Base-by-base conservation (phyloP, 306 rosid genomes). In the Hippophae rhamnoides region DNA sequence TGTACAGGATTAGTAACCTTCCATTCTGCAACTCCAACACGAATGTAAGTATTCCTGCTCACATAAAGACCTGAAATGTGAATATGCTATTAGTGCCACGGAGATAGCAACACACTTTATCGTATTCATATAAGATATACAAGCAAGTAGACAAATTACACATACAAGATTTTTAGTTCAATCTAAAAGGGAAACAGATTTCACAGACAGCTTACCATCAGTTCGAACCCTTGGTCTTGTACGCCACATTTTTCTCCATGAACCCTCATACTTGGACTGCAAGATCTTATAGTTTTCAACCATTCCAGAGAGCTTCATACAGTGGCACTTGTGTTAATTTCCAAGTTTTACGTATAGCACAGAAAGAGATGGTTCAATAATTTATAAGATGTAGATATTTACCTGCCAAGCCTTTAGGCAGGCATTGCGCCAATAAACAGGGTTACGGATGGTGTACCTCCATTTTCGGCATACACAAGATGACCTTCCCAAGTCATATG, bases 391-490 rank as follows among this genome's bases (percentile, higher is more conserved):
- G 63, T 13, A 64, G 47, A 70, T 57, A 49, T 61, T 71, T 86
- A 92, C 98, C 98, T 87, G 98, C 98, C 98, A 92, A 70, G 88
- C 98, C 86, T 87, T 92, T 66, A 92, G 76, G 81, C 96, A 92
- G 43, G 96, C 89, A 68, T 52, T 76, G 74, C 96, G 93, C 98
- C 96, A 92, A 73, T 85, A 85, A 47, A 76, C 84, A 79, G 98
- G 96, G 64, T 87, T 92, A 44, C 93, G 95, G 52, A 92, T 75
- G 23, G 93, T 92, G 59, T 87, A 85, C 78, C 83, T 76, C 98
- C 98, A 92, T 72, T 92, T 92, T 54, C 95, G 88, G 73, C 98
- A 92, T 10, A 92, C 96, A 57, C 96, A 92, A 23, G 93, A 72
- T 62, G 96, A 86, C 77, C 77, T 86, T 62, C 96, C 96, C 76